Conservation (phyloP, 2,329 filamentous ascomycete genomes). For the Nemania diffusa region DNA sequence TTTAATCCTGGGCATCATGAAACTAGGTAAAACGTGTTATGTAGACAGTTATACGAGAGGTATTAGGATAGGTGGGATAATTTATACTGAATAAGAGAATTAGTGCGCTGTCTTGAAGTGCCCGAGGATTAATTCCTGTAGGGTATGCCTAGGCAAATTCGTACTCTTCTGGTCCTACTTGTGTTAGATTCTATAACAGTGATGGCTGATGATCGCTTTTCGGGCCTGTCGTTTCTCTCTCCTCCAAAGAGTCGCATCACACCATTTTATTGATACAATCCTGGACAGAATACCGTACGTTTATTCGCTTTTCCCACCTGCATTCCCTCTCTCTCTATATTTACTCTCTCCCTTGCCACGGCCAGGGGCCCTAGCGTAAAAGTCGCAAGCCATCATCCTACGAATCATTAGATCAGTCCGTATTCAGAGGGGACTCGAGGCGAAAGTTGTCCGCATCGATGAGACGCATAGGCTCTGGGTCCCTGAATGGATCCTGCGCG, state of each 20-base stretch:
- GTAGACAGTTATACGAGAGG: not conserved
- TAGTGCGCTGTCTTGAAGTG: not conserved
- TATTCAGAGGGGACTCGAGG: not conserved
- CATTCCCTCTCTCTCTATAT: not conserved
- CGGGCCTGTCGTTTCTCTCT: not conserved
- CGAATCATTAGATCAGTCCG: not conserved
- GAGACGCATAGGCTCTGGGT: conserved; percentile 29
- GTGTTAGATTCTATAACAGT: not conserved
- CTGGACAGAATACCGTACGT: not conserved
- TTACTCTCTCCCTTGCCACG: not conserved
- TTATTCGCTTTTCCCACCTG: not conserved
- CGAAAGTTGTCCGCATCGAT: conserved; percentile 32
- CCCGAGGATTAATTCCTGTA: not conserved
- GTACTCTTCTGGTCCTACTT: not conserved
- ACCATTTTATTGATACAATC: not conserved
- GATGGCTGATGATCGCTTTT: not conserved
- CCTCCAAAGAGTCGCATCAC: not conserved
- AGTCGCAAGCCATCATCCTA: not conserved
- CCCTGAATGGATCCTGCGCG: conserved; percentile 20
- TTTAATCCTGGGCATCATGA: not conserved
- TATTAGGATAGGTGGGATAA: not conserved
- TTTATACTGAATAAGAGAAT: not conserved
- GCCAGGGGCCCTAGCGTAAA: not conserved
- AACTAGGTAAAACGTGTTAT: not conserved
- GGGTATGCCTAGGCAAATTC: not conserved